A percentile compares a stretch with the other conserved stretches of the same genome.
Conservation (phyloP, 441 rosid genomes). For the Cnidoscolus chayamansa region DNA sequence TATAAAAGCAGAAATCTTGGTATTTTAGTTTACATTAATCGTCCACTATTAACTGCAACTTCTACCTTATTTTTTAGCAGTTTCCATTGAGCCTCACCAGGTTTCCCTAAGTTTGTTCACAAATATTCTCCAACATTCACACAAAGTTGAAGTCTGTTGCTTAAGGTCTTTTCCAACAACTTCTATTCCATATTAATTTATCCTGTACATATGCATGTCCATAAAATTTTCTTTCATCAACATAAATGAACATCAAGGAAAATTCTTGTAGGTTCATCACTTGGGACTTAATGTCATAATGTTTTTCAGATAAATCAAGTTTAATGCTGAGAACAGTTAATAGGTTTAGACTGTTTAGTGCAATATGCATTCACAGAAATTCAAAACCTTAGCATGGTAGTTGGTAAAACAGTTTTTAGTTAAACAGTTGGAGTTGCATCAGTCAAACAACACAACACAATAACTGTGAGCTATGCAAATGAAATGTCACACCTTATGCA, state of each 20-base stretch:
- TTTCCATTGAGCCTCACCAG: no score
- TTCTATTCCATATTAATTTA: neutral
- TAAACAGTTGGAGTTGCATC: neutral
- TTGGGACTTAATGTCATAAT: neutral
- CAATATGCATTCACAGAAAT: neutral
- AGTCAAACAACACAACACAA: neutral
- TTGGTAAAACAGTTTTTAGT: neutral
- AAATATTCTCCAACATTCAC: no score
- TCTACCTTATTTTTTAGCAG: no score
- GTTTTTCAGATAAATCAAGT: neutral
- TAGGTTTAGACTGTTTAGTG: neutral
- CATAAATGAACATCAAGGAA: neutral
- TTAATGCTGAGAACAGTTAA: neutral
- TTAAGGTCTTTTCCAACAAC: no score
- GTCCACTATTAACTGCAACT: neutral
- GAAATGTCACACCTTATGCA: neutral
- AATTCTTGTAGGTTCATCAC: neutral
- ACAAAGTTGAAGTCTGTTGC: no score
- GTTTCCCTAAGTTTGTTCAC: no score
- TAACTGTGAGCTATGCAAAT: neutral
- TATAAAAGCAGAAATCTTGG: neutral
- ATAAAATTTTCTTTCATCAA: neutral
- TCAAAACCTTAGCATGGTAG: neutral
- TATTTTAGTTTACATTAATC: neutral
- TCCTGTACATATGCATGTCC: neutral